Evolutionary conservation across 169 alveolate species (phyloP), one percentile per base, ranked within the genome.

Genomic region (Plasmodium berghei): DNA sequence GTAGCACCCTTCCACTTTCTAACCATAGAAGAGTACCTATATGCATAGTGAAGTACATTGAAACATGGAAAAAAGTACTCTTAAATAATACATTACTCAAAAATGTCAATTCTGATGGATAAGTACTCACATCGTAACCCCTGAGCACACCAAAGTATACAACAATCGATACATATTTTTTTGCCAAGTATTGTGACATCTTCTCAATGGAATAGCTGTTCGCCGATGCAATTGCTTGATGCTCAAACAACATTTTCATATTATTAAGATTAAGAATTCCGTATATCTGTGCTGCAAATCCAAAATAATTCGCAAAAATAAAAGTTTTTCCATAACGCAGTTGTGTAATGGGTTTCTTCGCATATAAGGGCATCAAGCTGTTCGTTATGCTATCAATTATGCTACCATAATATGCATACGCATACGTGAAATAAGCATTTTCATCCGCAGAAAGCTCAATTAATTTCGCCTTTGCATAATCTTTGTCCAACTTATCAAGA

Each of bases 301-400:
- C 63, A 45, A 61, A 63, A 46, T 61, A 61, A 14, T 74, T 74
- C 16, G 74, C 18, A 14, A 74, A 74, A 56, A 74, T 42, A 24
- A 73, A 73, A 2, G 87, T 42, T 59, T 73, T 73, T 59, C 87
- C 87, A 73, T 58, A 73, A 18, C 62, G 59, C 59, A 73, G 59
- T 34, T 73, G 87, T n/a, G 69, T 64, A 59, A 73, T 73, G 8
- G 87, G 73, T 61, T 73, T 58, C 12, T 73, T 73, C 12, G 87
- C 61, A 45, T 73, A 73, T 3, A 18, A n/a, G 22, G 87, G 87
- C 14, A 73, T 24, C n/a, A 73, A 54, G 9, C 87, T 73, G 22
- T 73, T 73, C 20, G 87, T 73, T 59, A 73, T 6, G 45, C 16
- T 59, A 46, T 73, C 87, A 55, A 73, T 40, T 20, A 73, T 73